phyloP scores from a whole-genome alignment of 495 filamentous ascomycete species.

The Lasiosphaeris hirsuta region DNA sequence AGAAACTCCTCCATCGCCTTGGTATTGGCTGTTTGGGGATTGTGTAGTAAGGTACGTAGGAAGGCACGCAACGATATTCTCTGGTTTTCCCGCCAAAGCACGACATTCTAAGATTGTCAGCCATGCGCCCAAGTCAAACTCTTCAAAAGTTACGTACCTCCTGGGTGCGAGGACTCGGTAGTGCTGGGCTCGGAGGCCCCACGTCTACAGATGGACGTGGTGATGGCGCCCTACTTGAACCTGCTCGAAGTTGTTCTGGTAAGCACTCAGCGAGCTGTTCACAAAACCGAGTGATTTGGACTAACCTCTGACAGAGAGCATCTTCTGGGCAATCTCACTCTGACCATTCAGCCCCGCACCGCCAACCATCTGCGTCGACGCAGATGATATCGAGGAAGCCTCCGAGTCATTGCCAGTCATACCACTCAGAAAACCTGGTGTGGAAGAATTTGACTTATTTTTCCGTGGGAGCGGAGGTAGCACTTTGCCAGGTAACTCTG shows the following conservation, averaged over 20 bases:
- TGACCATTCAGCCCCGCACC: slow-evolving; percentile 13
- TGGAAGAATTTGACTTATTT: slow-evolving; percentile 70
- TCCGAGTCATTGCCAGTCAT: slow-evolving; percentile 63
- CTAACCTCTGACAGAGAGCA: slow-evolving; percentile 41
- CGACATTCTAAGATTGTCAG: slow-evolving; percentile 37
- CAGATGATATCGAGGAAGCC: slow-evolving; percentile 71
- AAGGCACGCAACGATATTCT: slow-evolving; percentile 89
- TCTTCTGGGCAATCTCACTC: slow-evolving; percentile 33
- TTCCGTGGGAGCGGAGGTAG: slow-evolving; percentile 85
- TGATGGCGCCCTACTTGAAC: slow-evolving; percentile 30
- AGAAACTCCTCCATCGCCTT: slow-evolving; percentile 81
- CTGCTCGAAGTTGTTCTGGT: slow-evolving; percentile 34
- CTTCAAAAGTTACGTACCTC: slow-evolving; percentile 15
- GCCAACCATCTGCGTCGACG: slow-evolving; percentile 53
- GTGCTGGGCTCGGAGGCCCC: slow-evolving; percentile 21
- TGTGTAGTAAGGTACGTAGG: slow-evolving; percentile 76
- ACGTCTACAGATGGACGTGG: slow-evolving; percentile 39
- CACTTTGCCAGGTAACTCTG: slow-evolving; percentile 87
- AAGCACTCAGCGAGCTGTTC: neutral
- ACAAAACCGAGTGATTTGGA: neutral
- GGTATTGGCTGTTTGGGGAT: slow-evolving; percentile 76
- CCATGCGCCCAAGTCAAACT: neutral
- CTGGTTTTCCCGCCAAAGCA: slow-evolving; percentile 85
- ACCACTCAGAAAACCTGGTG: slow-evolving; percentile 48
- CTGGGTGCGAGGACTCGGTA: slow-evolving; percentile 16